Evolutionary conservation across 73 alveolate species (phyloP).

Genomic region (Paramecium sonneborni): DNA sequence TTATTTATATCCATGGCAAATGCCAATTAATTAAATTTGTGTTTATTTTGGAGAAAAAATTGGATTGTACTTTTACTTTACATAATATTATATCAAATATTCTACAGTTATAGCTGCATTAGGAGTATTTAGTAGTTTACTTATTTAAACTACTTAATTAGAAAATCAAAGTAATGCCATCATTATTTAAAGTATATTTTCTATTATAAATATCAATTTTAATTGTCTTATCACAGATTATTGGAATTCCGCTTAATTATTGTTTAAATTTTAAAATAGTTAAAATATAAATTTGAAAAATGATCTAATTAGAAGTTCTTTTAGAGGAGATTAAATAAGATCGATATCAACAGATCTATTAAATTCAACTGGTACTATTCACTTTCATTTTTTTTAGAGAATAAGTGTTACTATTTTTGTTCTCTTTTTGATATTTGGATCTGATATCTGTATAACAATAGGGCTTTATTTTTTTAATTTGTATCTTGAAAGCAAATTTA

Average conservation of each 20-base stretch:
- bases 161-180: not conserved
- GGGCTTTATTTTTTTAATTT: not conserved
- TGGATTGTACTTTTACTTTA: slow-evolving; percentile 48
- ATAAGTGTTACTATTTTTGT: not conserved
- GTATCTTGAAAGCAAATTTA: not conserved
- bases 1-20: not conserved
- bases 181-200: not conserved
- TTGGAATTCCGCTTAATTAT: not conserved
- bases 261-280: not conserved
- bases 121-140: slow-evolving; percentile 13
- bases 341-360: slow-evolving; percentile 4
- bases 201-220: not conserved
- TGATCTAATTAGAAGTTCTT: not conserved
- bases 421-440: not conserved
- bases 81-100: not conserved
- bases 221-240: not conserved
- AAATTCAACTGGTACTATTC: not conserved
- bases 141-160: not conserved
- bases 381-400: not conserved
- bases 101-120: not conserved
- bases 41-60: slow-evolving; percentile 65
- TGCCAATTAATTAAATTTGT: slow-evolving; percentile 52
- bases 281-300: not conserved
- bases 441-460: not conserved
- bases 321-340: not conserved